phyloP scores from a whole-genome alignment of 495 filamentous ascomycete species.

The Neurospora sp. region DNA sequence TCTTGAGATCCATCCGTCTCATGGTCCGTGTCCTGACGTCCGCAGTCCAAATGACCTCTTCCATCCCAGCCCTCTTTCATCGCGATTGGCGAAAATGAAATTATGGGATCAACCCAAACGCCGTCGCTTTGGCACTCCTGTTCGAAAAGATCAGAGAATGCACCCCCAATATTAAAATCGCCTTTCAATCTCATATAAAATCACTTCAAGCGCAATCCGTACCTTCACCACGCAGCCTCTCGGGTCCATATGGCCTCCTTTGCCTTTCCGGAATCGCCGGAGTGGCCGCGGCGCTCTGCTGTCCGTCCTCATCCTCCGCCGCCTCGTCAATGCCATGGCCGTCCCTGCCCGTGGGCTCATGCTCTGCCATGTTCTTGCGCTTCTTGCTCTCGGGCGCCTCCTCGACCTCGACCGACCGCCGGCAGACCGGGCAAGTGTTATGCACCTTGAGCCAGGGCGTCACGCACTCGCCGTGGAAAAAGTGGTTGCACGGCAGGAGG shows the following conservation, averaged over 20 bases:
- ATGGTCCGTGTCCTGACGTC: background rate
- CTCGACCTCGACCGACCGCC: constrained; percentile 51
- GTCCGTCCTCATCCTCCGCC: background rate
- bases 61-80: background rate
- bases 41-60: background rate
- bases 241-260: background rate
- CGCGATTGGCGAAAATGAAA: background rate
- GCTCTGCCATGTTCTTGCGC: background rate
- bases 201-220: background rate
- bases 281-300: background rate
- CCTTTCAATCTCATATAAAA: background rate
- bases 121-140: background rate
- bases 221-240: background rate
- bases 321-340: background rate
- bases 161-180: background rate
- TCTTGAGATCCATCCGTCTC: background rate
- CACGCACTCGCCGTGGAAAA: constrained; percentile 75
- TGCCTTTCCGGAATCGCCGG: background rate
- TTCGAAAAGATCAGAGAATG: background rate
- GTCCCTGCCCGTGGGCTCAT: background rate
- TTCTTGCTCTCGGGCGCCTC: background rate
- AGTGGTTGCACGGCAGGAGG: constrained; percentile 74
- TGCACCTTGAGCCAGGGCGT: constrained; percentile 70
- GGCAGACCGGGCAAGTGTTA: constrained; percentile 80
- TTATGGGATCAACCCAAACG: background rate